phyloP scores from a whole-genome alignment of 192 early-diverging fungal genomes.

The Pilobolus umbonatus region DNA sequence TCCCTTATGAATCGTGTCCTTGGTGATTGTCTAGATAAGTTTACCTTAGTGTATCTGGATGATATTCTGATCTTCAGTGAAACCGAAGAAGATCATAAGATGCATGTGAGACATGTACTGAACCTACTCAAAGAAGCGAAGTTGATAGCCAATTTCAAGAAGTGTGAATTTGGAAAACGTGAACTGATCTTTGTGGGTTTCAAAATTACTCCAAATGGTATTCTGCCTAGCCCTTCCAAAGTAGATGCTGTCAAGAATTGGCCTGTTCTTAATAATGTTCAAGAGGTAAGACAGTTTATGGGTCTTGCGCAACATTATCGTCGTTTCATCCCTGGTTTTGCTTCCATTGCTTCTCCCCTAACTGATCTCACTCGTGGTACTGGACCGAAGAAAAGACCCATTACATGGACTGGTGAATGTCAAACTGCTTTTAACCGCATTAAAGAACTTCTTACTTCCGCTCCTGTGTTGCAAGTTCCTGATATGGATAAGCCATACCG shows the following conservation, averaged over 20 bases:
- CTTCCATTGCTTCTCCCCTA: constrained; percentile 12
- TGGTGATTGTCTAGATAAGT: constrained; percentile 26
- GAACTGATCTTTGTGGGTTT: constrained; percentile 26
- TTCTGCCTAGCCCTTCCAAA: constrained; percentile 18
- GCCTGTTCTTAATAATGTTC: constrained; percentile 4
- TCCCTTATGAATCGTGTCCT: constrained; percentile 42
- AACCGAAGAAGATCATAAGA: constrained; percentile 24
- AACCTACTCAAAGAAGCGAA: constrained; percentile 13
- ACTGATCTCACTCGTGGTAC: neutral
- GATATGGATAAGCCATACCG: neutral
- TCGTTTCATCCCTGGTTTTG: constrained; percentile 18
- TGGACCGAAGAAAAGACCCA: neutral
- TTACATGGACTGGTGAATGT: constrained; percentile 1
- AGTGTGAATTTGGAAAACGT: neutral
- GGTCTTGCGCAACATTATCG: constrained; percentile 26
- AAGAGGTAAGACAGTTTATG: constrained; percentile 17
- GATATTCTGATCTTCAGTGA: constrained; percentile 35
- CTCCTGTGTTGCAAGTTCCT: constrained; percentile 6
- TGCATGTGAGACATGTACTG: constrained; percentile 14
- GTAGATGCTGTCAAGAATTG: constrained; percentile 16
- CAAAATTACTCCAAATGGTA: constrained; percentile 20
- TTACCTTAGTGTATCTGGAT: constrained; percentile 36
- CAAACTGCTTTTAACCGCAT: neutral
- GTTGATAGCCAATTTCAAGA: constrained; percentile 6
- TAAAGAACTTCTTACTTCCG: neutral